A percentile compares a stretch with the other conserved stretches of the same genome.
phyloP scores from a whole-genome alignment of 1,284 basidiomycete species.

The Golubevia sp. region DNA sequence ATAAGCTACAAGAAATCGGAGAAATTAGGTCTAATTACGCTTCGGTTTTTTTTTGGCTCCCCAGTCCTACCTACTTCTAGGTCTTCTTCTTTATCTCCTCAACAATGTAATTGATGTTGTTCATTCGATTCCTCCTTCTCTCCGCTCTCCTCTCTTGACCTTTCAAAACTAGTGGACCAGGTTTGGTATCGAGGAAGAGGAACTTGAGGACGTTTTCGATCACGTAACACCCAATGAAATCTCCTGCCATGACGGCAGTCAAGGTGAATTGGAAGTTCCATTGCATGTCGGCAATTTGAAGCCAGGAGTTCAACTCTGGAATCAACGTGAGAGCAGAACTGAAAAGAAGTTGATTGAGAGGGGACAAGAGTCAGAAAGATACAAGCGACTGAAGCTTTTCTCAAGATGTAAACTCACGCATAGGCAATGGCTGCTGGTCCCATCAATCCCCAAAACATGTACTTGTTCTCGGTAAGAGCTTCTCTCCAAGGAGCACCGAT shows the following conservation, averaged over 20 bases:
- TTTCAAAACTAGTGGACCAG: constrained; percentile 22
- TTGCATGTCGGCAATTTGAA: constrained; percentile 51
- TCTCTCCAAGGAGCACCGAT: constrained; percentile 56
- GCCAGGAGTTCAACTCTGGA: constrained; percentile 57
- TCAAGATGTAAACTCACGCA: constrained; percentile 11
- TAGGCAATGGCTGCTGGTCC: constrained; percentile 38
- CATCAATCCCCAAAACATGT: constrained; percentile 52
- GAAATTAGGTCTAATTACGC: not conserved
- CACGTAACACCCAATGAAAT: constrained; percentile 45
- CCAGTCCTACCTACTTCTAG: not conserved
- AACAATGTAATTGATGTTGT: not conserved
- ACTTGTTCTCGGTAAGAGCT: constrained; percentile 46
- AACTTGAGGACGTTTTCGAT: constrained; percentile 41
- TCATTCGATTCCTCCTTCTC: constrained; percentile 18
- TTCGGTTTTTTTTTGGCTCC: not conserved
- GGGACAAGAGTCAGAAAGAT: not conserved
- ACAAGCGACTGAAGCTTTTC: constrained; percentile 19
- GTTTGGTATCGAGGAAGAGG: constrained; percentile 48
- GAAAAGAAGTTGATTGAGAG: constrained; percentile 19
- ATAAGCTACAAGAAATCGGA: not conserved
- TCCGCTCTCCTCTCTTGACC: constrained; percentile 26
- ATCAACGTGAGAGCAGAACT: constrained; percentile 4
- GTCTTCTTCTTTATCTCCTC: not conserved
- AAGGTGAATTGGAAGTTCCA: constrained; percentile 31
- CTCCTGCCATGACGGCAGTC: constrained; percentile 27